Evolutionary conservation across 2,329 filamentous ascomycete species (phyloP), one percentile per base, ranked within the genome.

Genomic region (Aspergillus phoenicis): DNA sequence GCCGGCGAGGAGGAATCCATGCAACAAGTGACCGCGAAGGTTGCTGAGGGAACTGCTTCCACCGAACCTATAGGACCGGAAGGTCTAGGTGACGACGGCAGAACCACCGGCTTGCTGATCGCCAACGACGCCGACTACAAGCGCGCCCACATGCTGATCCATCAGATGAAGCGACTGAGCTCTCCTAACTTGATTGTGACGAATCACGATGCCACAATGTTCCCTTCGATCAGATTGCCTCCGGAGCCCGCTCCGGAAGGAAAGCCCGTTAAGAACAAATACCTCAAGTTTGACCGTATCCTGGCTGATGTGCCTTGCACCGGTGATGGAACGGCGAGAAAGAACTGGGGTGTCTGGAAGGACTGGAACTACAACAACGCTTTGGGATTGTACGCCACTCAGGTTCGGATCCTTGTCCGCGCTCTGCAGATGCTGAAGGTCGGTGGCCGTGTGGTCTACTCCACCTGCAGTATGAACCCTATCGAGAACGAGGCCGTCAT

Each of bases 391-490:
- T 91, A 97, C 77, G 81, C 87, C 36, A 96, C 92, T 1, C 95
- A 99, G 78, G 85, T 92, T 48, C 85, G 94, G 51, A 99, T 99
- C 68, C 82, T 99, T 52, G 91, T 96, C 59, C 89, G 95, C 63
- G 91, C 95, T 33, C 83, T 99, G 55, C 94, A 98, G 79, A 92
- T 99, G 88, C 86, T 99, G 67, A 98, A 97, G 82, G 90, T 92
- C 59, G 94, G 95, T 43, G 95, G 95, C 55, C 87, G 93, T 64
- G 91, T 98, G 28, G 94, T 99, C 56, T 99, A 98, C 81, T 98
- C 94, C 3, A 99, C 95, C 20, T 99, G 95, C 84, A 97, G 93
- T 77, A 92, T 99, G 91, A 99, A 99, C 79, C 95, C 95, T 0
- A 87, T 98, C 28, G 95, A 99, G 81, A 97, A 99, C 72, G 95